Percentiles rank a stretch among this genome's conserved stretches.
Conservation (phyloP, 345 rosid species). For the Salix arbutifolia region DNA sequence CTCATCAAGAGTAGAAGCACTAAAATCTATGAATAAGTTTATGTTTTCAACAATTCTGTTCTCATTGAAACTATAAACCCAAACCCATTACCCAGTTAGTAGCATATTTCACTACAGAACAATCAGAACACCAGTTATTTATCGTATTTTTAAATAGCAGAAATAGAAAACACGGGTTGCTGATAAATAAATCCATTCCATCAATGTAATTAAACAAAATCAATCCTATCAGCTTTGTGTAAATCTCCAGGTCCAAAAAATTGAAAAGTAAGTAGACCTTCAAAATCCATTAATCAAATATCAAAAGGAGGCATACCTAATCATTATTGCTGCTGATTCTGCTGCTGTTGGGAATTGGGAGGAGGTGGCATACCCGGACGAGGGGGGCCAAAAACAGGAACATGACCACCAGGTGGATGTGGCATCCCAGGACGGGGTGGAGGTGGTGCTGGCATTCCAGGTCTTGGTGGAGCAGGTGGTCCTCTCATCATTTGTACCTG, state of each 20-base stretch:
- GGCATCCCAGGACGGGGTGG: conserved; percentile 90
- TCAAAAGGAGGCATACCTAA: neutral
- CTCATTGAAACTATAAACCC: neutral
- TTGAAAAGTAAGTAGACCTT: neutral
- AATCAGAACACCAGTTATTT: neutral
- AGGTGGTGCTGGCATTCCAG: conserved; percentile 72
- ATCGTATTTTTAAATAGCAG: neutral
- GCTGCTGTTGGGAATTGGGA: conserved; percentile 46
- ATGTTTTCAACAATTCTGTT: neutral
- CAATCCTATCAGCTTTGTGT: neutral
- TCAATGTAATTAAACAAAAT: neutral
- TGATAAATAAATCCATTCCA: neutral
- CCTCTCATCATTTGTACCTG: conserved; percentile 88
- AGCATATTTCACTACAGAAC: neutral
- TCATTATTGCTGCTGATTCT: conserved; percentile 48
- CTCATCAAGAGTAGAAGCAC: neutral
- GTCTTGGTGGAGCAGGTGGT: conserved; percentile 71
- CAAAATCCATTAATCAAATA: neutral
- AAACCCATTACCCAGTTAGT: neutral
- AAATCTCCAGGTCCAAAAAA: neutral
- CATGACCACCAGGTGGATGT: conserved; percentile 76
- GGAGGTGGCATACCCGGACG: conserved; percentile 91
- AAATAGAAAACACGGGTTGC: neutral
- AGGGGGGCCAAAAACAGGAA: conserved; percentile 64
- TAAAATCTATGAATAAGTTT: neutral